Evolutionary conservation across 805 yeast species (phyloP), one percentile per base, ranked within the genome.

Genomic region (Hemisphaericaspora nanyangensis): DNA sequence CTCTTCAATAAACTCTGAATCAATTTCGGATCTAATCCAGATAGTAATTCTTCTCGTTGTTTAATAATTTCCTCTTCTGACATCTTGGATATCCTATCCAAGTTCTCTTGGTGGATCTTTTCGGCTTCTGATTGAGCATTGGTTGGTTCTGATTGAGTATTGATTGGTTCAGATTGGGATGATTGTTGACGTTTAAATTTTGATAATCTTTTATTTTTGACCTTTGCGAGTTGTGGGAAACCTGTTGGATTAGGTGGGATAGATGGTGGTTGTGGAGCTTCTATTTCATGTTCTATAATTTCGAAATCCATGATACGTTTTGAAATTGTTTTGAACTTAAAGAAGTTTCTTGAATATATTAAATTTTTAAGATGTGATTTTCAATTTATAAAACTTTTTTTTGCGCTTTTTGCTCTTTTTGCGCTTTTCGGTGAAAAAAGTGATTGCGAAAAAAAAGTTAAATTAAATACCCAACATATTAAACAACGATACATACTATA

Each of bases 291-390:
- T 50, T 85, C 93, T 7, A 82, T 79, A 22, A 85, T 82, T 46
- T 85, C 91, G 43, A 82, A 66, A 56, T 82, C 83, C 90, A 83
- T 83, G 19, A n/a, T n/a, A n/a, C n/a, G n/a, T n/a, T n/a, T n/a
- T n/a, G n/a, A n/a, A n/a, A n/a, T n/a, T n/a, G n/a, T n/a, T n/a
- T n/a, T n/a, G n/a, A n/a, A n/a, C n/a, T n/a, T n/a, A n/a, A n/a
- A n/a, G n/a, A n/a, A n/a, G n/a, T n/a, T n/a, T n/a, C n/a, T n/a
- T n/a, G n/a, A n/a, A n/a, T n/a, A n/a, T n/a, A n/a, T n/a, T n/a
- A n/a, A n/a, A n/a, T n/a, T n/a, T n/a, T n/a, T n/a, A n/a, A n/a
- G n/a, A n/a, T n/a, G n/a, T n/a, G n/a, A n/a, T n/a, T n/a, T n/a
- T n/a, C n/a, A n/a, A n/a, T n/a, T n/a, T n/a, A n/a, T n/a, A n/a